Evolutionary conservation across 192 early-diverging fungal genomes (phyloP), one percentile per base, ranked within the genome.

Genomic region (Geosiphon pyriformis): DNA sequence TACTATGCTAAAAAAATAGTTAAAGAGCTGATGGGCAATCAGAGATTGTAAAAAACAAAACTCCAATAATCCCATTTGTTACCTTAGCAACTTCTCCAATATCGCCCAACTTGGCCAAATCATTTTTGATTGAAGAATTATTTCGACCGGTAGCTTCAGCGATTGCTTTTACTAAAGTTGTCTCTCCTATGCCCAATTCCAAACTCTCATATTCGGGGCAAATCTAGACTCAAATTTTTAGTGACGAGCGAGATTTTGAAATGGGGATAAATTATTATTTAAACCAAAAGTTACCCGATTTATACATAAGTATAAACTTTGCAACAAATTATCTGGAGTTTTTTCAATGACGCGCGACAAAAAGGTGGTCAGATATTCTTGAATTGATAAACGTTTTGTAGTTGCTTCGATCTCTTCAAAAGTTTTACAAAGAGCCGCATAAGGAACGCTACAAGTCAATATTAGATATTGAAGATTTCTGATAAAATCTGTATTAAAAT

Each of bases 181-280:
- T 88, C 68, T 98, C 95, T 32, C 97, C 97, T 60, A 99, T 88
- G 4, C 96, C 96, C 25, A 99, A 78, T 77, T 99, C 98, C 26
- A 95, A 79, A 27, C 91, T 92, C 77, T 97, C 94, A 71, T 96
- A 93, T 65, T 99, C 94, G 0, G 97, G 95, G 64, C 90, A 83
- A 70, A 89, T 74, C 90, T 94, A 65, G 4, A 20, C 18, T 22
- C 17, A 3, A 35, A n/a, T 0, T 48, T 23, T 34, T 59, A 50
- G n/a, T n/a, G n/a, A n/a, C n/a, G n/a, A n/a, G n/a, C n/a, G n/a
- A n/a, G n/a, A n/a, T n/a, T n/a, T n/a, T n/a, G n/a, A n/a, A n/a
- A n/a, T n/a, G n/a, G n/a, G n/a, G n/a, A n/a, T n/a, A n/a, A n/a
- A n/a, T n/a, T n/a, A n/a, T n/a, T n/a, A n/a, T n/a, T n/a, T n/a